A percentile compares a stretch with the other conserved stretches of the same genome.
Evolutionary conservation across 495 filamentous ascomycete genomes (phyloP).

Genomic region (Delitschia confertaspora): DNA sequence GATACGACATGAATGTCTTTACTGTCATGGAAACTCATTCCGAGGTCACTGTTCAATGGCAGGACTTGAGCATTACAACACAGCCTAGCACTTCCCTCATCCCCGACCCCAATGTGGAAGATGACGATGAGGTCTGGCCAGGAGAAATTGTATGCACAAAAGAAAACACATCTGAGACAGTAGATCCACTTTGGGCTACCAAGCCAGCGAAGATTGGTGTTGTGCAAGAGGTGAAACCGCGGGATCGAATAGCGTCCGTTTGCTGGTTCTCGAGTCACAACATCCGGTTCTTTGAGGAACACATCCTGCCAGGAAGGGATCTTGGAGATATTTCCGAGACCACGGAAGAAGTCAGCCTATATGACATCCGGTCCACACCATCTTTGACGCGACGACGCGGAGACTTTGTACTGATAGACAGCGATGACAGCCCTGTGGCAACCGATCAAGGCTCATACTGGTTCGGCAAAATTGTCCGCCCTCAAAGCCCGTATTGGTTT

Average conservation of each 20-base stretch:
- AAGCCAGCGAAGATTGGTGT: slow-evolving; percentile 45
- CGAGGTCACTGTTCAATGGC: slow-evolving; percentile 49
- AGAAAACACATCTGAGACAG: slow-evolving; percentile 34
- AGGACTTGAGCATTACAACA: slow-evolving; percentile 45
- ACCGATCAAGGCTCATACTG: slow-evolving; percentile 13
- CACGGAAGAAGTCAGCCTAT: slow-evolving; percentile 47
- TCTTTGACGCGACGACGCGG: slow-evolving; percentile 39
- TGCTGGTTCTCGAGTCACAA: slow-evolving; percentile 44
- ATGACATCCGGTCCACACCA: slow-evolving; percentile 44
- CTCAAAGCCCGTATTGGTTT: slow-evolving; percentile 24
- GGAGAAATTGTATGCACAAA: slow-evolving; percentile 49
- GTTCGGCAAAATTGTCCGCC: not conserved
- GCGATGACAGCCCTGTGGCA: too few relatives aligned
- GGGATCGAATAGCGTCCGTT: slow-evolving; percentile 46
- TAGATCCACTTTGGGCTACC: slow-evolving; percentile 7
- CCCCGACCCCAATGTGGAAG: slow-evolving; percentile 42
- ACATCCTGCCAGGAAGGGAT: slow-evolving; percentile 29
- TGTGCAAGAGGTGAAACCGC: slow-evolving; percentile 49
- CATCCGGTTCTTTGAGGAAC: slow-evolving; percentile 29
- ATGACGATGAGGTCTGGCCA: slow-evolving; percentile 48
- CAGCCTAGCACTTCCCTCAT: slow-evolving; percentile 39
- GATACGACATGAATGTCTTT: slow-evolving; percentile 52
- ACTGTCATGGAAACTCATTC: slow-evolving; percentile 41
- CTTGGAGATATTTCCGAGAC: slow-evolving; percentile 37
- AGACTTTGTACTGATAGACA: slow-evolving; percentile 45